Conservation (phyloP, 1,139 yeast species). For the Diutina pseudorugosa region DNA sequence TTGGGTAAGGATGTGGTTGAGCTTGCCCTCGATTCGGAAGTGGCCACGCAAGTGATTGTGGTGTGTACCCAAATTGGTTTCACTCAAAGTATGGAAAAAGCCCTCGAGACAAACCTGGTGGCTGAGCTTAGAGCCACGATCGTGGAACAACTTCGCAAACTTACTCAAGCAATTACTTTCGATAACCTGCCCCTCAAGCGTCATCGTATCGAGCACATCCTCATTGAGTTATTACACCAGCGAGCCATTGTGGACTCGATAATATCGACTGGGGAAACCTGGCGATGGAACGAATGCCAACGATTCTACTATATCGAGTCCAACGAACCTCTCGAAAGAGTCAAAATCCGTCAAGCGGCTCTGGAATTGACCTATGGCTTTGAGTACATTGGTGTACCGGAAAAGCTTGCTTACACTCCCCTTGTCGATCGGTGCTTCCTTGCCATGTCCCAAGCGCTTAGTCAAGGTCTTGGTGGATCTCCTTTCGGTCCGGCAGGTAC, state of each 20-base stretch:
- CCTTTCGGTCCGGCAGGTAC: conserved; percentile 98
- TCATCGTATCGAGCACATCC: conserved; percentile 13
- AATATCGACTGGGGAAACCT: neutral
- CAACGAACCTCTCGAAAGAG: conserved; percentile 10
- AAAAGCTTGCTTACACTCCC: conserved; percentile 69
- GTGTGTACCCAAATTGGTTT: conserved; percentile 50
- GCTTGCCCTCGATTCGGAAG: neutral
- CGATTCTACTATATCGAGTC: conserved; percentile 28
- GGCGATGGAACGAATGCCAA: conserved; percentile 43
- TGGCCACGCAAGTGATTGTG: conserved; percentile 49
- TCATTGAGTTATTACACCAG: conserved; percentile 61
- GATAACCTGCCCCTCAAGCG: neutral
- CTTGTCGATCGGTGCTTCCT: conserved; percentile 53
- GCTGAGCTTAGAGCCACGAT: neutral
- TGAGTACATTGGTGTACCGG: conserved; percentile 73
- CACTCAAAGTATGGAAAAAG: conserved; percentile 31
- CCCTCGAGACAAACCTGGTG: conserved; percentile 7
- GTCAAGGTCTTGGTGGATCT: conserved; percentile 74
- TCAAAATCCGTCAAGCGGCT: conserved; percentile 43
- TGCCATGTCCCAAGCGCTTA: conserved; percentile 64
- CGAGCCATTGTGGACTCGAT: conserved; percentile 26
- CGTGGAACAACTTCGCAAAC: neutral
- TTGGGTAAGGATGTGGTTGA: neutral
- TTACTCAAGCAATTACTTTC: neutral
- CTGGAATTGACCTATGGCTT: conserved; percentile 54